phyloP scores from a whole-genome alignment of 352 stramenopile genomes.

The Elongisporangium undulatum region DNA sequence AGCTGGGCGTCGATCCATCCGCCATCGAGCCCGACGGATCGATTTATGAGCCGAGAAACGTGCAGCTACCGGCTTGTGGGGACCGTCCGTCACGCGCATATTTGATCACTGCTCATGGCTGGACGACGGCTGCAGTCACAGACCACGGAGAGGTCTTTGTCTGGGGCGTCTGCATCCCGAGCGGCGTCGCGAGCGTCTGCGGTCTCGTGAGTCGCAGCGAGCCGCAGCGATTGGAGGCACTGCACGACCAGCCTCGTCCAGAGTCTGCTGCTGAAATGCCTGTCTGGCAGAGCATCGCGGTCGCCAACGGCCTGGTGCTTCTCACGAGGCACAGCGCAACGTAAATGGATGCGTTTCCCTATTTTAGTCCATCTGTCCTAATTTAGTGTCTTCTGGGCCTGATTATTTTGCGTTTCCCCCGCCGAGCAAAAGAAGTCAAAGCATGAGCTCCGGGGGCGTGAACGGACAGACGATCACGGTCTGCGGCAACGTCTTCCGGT shows the following conservation, averaged over 20 bases:
- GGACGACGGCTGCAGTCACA: constrained; percentile 20
- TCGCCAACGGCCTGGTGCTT: constrained; percentile 41
- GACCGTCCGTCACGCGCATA: constrained; percentile 10
- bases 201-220: constrained; percentile 20
- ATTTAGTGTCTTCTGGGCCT: background rate
- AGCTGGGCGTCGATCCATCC: constrained; percentile 51
- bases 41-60: background rate
- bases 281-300: constrained; percentile 34
- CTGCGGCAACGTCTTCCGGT: constrained; percentile 81
- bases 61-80: background rate
- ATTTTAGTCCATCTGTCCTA: background rate
- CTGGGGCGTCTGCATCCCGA: constrained; percentile 30
- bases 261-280: constrained; percentile 1
- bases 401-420: background rate
- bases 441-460: constrained; percentile 37
- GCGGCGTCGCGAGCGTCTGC: constrained; percentile 24
- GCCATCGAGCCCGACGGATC: constrained; percentile 3
- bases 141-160: constrained; percentile 22
- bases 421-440: background rate
- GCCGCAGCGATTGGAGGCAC: constrained; percentile 14
- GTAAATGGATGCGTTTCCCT: background rate
- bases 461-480: constrained; percentile 77
- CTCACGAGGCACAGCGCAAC: constrained; percentile 17
- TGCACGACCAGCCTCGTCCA: background rate
- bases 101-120: constrained; percentile 21